Conservation (phyloP, 2,329 filamentous ascomycete species). For the Fusarium palustre region DNA sequence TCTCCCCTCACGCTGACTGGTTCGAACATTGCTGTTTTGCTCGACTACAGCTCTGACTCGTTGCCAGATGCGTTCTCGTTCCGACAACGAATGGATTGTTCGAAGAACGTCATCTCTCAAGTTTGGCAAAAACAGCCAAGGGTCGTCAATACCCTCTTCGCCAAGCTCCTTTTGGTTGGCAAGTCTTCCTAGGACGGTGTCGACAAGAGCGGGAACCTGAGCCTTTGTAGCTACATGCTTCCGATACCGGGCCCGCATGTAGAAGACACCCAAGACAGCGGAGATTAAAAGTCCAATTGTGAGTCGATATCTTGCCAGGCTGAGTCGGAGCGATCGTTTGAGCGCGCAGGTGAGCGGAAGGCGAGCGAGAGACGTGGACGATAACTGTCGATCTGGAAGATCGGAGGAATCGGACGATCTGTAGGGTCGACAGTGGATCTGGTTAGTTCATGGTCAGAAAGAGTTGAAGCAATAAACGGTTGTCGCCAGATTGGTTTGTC, state of each 20-base stretch:
- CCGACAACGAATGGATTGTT: slow-evolving; percentile 78
- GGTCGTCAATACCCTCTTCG: slow-evolving; percentile 73
- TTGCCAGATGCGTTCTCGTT: slow-evolving; percentile 86
- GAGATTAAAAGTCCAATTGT: slow-evolving; percentile 76
- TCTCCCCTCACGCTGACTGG: slow-evolving; percentile 73
- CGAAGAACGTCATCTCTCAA: slow-evolving; percentile 91
- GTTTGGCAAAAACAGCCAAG: slow-evolving; percentile 88
- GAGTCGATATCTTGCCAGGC: slow-evolving; percentile 88
- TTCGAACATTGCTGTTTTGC: slow-evolving; percentile 91
- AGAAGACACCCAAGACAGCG: slow-evolving; percentile 64
- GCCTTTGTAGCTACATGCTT: slow-evolving; percentile 73
- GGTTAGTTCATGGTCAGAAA: slow-evolving; percentile 82
- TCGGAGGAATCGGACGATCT: slow-evolving; percentile 75
- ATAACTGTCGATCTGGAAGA: slow-evolving; percentile 73
- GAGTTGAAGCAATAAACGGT: slow-evolving; percentile 42
- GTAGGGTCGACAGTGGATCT: slow-evolving; percentile 78
- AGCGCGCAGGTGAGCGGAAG: slow-evolving; percentile 87
- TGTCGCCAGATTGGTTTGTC: slow-evolving; percentile 33
- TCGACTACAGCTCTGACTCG: slow-evolving; percentile 88
- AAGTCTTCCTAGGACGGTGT: slow-evolving; percentile 84
- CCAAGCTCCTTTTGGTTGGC: slow-evolving; percentile 87
- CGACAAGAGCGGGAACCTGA: slow-evolving; percentile 84
- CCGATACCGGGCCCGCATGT: slow-evolving; percentile 72
- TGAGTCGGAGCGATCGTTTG: slow-evolving; percentile 81
- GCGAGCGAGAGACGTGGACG: slow-evolving; percentile 89